A percentile compares a stretch with the other conserved stretches of the same genome.
These are phyloP conservation scores for Gaeumannomyces tritici DNA, from an alignment of 2,329 filamentous ascomycete species.

Conservation along the genomic window DNA sequence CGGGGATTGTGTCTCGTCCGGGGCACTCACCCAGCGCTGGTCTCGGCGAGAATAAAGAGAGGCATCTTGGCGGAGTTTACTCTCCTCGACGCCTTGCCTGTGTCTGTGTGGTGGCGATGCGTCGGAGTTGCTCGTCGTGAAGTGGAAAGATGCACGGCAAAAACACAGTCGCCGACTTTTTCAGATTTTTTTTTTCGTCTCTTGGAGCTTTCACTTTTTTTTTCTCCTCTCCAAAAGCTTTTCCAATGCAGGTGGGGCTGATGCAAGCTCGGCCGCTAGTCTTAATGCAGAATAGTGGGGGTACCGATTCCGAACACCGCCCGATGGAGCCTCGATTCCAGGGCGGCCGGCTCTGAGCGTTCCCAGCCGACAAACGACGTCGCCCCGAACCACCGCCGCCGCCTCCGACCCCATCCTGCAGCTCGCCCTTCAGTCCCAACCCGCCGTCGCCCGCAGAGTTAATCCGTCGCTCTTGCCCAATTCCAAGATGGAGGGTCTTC, in stretches of 20 bases:
- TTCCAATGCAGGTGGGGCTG: slow-evolving; percentile 9
- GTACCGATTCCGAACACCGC: not conserved
- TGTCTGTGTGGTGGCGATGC: not conserved
- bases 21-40: slow-evolving; percentile 62
- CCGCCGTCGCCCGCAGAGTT: not conserved
- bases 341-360: not conserved
- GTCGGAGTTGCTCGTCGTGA: not conserved
- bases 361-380: not conserved
- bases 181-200: slow-evolving; percentile 11
- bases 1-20: slow-evolving; percentile 2
- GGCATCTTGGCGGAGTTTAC: slow-evolving; percentile 50
- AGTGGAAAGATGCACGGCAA: slow-evolving; percentile 6
- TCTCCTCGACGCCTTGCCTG: slow-evolving; percentile 1
- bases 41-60: slow-evolving; percentile 89
- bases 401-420: not conserved
- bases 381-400: not conserved
- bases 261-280: slow-evolving; percentile 7
- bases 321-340: not conserved
- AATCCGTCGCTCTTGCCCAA: not conserved
- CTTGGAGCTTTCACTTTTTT: slow-evolving; percentile 9
- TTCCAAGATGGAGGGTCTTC: slow-evolving; percentile 72
- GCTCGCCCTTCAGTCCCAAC: not conserved
- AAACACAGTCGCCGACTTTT: slow-evolving; percentile 10
- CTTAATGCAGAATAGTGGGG: not conserved
- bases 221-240: not conserved